A percentile compares a stretch with the other conserved stretches of the same genome.
Evolutionary conservation across 177 flowering plant species (phyloP).

Genomic region (Vitis hybrid): DNA sequence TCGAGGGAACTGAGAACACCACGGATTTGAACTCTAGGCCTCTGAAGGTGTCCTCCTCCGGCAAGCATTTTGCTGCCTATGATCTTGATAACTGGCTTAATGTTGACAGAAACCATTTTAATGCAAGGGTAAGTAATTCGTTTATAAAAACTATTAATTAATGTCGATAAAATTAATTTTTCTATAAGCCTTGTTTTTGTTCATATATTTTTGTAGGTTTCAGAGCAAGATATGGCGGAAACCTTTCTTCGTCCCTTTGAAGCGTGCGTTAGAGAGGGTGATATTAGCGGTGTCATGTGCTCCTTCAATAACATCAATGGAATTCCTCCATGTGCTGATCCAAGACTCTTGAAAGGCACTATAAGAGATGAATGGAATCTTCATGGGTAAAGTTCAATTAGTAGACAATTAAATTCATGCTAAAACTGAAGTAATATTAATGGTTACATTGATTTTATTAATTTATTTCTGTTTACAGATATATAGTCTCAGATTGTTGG

Average conservation of each 20-base stretch:
- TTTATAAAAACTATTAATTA: no score
- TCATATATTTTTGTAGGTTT: not conserved
- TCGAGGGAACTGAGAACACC: conserved; percentile 17
- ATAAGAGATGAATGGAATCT: not conserved
- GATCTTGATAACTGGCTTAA: conserved; percentile 39
- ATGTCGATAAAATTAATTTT: no score
- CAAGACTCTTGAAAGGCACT: not conserved
- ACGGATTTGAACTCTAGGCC: conserved; percentile 13
- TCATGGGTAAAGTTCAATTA: not conserved
- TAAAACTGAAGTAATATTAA: no score
- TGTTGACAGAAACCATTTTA: conserved; percentile 26
- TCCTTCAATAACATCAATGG: conserved; percentile 2
- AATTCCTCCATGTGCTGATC: not conserved
- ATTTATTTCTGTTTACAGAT: conserved; percentile 1
- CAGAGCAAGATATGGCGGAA: not conserved
- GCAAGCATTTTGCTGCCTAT: conserved; percentile 44
- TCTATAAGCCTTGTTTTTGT: no score
- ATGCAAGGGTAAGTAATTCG: conserved; percentile 31
- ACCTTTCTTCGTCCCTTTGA: not conserved
- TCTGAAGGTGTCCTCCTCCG: conserved; percentile 39
- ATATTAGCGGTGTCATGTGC: conserved; percentile 7
- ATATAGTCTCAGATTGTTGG: conserved; percentile 31
- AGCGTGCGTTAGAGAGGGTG: not conserved
- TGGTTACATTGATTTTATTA: no score
- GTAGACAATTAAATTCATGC: no score